Conservation (phyloP, 73 alveolate genomes). For the Durusdinium trenchii region DNA sequence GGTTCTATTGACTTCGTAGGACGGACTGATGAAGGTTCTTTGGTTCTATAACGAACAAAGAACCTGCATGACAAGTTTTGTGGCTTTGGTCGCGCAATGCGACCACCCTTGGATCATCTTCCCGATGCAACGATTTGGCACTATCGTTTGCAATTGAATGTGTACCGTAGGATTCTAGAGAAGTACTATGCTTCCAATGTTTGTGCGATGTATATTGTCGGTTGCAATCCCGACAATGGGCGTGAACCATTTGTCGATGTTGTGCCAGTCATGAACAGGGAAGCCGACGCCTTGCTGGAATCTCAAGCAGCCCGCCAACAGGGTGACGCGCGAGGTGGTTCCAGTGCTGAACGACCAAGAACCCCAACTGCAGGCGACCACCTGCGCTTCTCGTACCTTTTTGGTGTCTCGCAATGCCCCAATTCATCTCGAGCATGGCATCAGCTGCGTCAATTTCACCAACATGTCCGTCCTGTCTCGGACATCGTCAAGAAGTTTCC, state of each 20-base stretch:
- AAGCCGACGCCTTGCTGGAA: background rate
- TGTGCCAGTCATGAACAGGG: background rate
- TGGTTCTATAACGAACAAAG: slow-evolving; percentile 43
- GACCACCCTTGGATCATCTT: background rate
- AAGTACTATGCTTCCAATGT: background rate
- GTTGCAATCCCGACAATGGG: slow-evolving; percentile 21
- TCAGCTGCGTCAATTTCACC: no score
- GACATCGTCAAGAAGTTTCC: no score
- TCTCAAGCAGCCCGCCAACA: no score
- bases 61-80: background rate
- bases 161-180: slow-evolving; percentile 23
- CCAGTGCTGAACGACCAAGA: no score
- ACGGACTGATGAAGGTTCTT: background rate
- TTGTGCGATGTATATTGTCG: background rate
- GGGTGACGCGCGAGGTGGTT: no score
- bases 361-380: no score
- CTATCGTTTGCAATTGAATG: slow-evolving; percentile 47
- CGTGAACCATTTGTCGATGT: background rate
- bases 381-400: no score
- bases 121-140: background rate
- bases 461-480: no score
- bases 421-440: no score
- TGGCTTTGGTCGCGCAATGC: background rate
- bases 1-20: slow-evolving; percentile 43
- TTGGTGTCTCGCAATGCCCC: no score